phyloP scores from a whole-genome alignment of 257 asterid species.

The Solanum ossicruentum region DNA sequence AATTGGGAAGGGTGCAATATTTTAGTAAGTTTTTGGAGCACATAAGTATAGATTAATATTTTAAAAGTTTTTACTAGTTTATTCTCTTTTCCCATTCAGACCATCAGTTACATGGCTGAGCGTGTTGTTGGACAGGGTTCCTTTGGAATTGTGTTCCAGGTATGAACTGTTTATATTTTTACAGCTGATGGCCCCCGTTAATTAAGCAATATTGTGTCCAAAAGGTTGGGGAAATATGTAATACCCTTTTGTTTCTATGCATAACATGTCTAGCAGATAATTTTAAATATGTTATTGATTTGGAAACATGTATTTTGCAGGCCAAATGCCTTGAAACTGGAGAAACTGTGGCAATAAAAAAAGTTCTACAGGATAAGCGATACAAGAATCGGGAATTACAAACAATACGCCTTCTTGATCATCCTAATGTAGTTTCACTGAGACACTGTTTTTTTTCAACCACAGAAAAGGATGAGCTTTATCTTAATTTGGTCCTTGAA shows the following conservation, averaged over 20 bases:
- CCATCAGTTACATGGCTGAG: slow-evolving; percentile 62
- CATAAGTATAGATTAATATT: not conserved
- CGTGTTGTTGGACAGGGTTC: slow-evolving; percentile 66
- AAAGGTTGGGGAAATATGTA: not conserved
- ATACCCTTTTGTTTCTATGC: not conserved
- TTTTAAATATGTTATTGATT: not conserved
- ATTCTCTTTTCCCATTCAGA: slow-evolving; percentile 11
- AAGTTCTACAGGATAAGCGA: slow-evolving; percentile 17
- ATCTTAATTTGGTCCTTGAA: slow-evolving; percentile 15
- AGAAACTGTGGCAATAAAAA: slow-evolving; percentile 14
- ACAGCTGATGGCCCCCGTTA: not conserved
- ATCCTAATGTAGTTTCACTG: slow-evolving; percentile 13
- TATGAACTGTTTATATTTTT: not conserved
- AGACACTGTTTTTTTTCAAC: slow-evolving; percentile 18
- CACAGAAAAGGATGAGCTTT: slow-evolving; percentile 13
- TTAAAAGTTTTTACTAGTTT: not conserved
- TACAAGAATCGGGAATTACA: slow-evolving; percentile 20
- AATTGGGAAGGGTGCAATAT: not conserved
- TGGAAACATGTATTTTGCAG: not conserved
- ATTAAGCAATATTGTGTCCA: not conserved
- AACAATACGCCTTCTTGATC: slow-evolving; percentile 13
- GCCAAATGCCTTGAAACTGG: slow-evolving; percentile 23
- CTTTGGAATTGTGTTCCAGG: slow-evolving; percentile 68
- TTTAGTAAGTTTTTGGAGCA: not conserved
- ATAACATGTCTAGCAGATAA: not conserved